Conservation (phyloP, 2,329 filamentous ascomycete species). For the Botrytis aclada region DNA sequence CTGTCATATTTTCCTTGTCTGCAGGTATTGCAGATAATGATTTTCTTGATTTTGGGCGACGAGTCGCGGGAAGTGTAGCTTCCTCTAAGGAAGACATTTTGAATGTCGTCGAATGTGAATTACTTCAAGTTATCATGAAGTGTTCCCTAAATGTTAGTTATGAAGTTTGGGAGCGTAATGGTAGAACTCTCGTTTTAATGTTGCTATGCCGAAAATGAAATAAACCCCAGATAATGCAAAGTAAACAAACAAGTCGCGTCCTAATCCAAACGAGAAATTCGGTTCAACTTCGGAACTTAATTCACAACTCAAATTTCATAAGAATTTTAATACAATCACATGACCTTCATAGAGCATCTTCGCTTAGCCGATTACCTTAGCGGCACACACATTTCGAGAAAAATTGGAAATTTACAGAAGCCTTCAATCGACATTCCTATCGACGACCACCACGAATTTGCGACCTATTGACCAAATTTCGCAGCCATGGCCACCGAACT, state of each 20-base stretch:
- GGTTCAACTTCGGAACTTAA: conserved; percentile 3
- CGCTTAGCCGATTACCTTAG: conserved; percentile 24
- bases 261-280: background rate
- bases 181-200: conserved; percentile 23
- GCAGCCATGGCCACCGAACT: conserved; percentile 88
- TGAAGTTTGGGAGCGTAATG: conserved; percentile 13
- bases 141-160: background rate
- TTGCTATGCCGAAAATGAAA: conserved; percentile 23
- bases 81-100: conserved; percentile 44
- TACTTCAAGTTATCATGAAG: background rate
- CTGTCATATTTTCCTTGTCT: conserved; percentile 77
- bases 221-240: conserved; percentile 22
- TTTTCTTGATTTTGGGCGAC: conserved; percentile 58
- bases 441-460: conserved; percentile 29
- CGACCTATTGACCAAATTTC: conserved; percentile 35
- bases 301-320: background rate
- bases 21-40: conserved; percentile 64
- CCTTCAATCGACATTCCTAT: conserved; percentile 26
- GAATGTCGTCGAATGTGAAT: background rate
- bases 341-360: conserved; percentile 19
- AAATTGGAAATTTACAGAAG: conserved; percentile 23
- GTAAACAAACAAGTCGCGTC: conserved; percentile 26
- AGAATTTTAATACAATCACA: background rate
- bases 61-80: conserved; percentile 52
- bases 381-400: conserved; percentile 19